phyloP scores from a whole-genome alignment of 1,139 yeast genomes.

The Zygosaccharomyces pseudobailii region DNA sequence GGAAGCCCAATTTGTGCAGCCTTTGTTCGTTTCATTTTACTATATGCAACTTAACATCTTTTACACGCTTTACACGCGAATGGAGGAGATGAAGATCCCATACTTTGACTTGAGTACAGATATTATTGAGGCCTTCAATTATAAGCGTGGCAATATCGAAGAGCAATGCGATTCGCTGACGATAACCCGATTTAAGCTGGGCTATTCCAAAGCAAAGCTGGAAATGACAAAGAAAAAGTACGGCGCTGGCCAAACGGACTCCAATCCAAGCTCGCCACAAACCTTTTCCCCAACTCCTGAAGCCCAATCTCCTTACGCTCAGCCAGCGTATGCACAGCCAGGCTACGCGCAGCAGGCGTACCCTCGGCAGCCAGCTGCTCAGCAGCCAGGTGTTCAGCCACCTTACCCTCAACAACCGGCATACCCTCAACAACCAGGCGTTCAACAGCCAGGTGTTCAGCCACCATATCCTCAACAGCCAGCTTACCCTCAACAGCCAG shows the following conservation, averaged over 20 bases:
- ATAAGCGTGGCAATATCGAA: slow-evolving; percentile 85
- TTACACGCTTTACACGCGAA: slow-evolving; percentile 81
- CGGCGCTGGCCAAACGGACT: slow-evolving; percentile 40
- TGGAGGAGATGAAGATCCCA: slow-evolving; percentile 96
- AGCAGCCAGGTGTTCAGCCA: no score
- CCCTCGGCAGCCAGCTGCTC: slow-evolving; percentile 4
- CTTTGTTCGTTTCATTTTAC: slow-evolving; percentile 88
- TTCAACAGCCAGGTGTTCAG: neutral
- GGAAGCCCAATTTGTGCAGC: slow-evolving; percentile 89
- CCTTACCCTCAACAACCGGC: neutral
- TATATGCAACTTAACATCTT: slow-evolving; percentile 97
- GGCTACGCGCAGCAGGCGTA: slow-evolving; percentile 1
- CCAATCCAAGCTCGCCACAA: slow-evolving; percentile 20
- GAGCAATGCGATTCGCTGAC: slow-evolving; percentile 84
- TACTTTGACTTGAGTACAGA: slow-evolving; percentile 84
- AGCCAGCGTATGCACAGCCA: neutral
- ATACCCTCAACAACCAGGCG: slow-evolving; percentile 4
- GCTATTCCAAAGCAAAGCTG: slow-evolving; percentile 78
- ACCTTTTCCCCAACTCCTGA: slow-evolving; percentile 25
- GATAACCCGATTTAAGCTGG: slow-evolving; percentile 82
- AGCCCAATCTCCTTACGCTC: neutral
- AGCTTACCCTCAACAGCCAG: slow-evolving; percentile 6
- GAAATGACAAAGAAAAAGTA: slow-evolving; percentile 78
- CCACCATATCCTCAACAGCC: slow-evolving; percentile 13
- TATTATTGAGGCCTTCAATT: slow-evolving; percentile 70